phyloP scores from a whole-genome alignment of 2,329 filamentous ascomycete genomes.

The Camillea tinctor region DNA sequence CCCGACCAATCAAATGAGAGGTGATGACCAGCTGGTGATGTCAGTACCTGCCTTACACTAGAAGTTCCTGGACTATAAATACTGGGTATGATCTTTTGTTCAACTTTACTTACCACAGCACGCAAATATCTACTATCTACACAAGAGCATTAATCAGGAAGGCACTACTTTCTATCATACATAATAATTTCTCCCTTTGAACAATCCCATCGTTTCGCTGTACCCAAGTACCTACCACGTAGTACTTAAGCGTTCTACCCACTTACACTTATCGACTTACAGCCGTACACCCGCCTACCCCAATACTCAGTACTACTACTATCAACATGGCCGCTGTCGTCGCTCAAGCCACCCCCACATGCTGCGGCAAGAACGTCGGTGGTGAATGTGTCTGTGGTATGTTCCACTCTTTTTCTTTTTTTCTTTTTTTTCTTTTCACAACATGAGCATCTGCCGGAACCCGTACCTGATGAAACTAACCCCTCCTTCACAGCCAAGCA shows the following conservation, averaged over 20 bases:
- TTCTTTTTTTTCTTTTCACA: neutral
- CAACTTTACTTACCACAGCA: no score
- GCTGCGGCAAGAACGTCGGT: constrained; percentile 53
- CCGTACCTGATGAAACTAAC: neutral
- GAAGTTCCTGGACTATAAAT: constrained; percentile 1
- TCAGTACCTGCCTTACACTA: constrained; percentile 9
- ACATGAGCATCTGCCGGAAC: neutral
- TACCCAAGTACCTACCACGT: no score
- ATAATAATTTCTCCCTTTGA: no score
- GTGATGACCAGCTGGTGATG: constrained; percentile 22
- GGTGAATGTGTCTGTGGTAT: constrained; percentile 57
- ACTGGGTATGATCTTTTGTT: neutral
- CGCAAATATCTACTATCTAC: no score
- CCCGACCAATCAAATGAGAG: constrained; percentile 14
- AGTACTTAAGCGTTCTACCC: no score
- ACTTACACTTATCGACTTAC: no score
- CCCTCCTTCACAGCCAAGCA: constrained; percentile 49
- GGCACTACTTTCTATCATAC: no score
- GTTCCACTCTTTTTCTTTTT: constrained; percentile 25
- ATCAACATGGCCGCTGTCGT: constrained; percentile 34
- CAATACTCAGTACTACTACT: constrained; percentile 4
- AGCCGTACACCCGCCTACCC: no score
- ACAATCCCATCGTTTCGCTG: no score
- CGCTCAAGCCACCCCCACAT: constrained; percentile 44
- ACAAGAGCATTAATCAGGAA: no score